Percentiles rank a stretch among this genome's conserved stretches.
phyloP scores from a whole-genome alignment of 2,329 filamentous ascomycete species.

The Xylariales sp. region DNA sequence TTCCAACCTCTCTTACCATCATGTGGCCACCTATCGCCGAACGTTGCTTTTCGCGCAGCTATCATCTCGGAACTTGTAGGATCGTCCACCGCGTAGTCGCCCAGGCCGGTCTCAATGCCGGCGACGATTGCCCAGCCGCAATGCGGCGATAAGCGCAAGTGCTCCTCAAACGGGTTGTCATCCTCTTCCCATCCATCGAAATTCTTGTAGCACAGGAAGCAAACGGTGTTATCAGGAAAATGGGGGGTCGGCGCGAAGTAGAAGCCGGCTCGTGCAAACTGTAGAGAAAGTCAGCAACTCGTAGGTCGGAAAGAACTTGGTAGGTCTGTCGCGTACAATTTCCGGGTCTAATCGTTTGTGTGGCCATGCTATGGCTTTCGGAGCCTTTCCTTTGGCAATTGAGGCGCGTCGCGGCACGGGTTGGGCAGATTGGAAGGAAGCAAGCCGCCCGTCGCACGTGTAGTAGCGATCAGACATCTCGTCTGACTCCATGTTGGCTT shows the following conservation, averaged over 20 bases:
- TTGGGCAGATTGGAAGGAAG: constrained; percentile 78
- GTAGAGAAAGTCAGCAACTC: constrained; percentile 34
- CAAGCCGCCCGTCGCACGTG: constrained; percentile 80
- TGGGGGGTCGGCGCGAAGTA: constrained; percentile 82
- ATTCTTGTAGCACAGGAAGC: constrained; percentile 85
- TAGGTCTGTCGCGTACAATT: constrained; percentile 61
- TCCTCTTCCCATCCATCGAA: constrained; percentile 92
- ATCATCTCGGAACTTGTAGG: constrained; percentile 78
- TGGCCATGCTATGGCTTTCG: constrained; percentile 78
- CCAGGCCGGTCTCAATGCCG: constrained; percentile 69
- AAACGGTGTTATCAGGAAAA: constrained; percentile 87
- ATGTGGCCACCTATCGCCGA: constrained; percentile 87
- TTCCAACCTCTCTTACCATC: constrained; percentile 89
- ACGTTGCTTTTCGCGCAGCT: constrained; percentile 84
- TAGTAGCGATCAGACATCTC: constrained; percentile 62
- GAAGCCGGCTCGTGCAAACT: constrained; percentile 93
- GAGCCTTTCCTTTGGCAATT: constrained; percentile 67
- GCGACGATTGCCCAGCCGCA: constrained; percentile 89
- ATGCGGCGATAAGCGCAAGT: constrained; percentile 81
- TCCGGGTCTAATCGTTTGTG: constrained; percentile 74
- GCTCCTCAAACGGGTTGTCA: constrained; percentile 86
- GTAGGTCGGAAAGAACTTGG: constrained; percentile 11
- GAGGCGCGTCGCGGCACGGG: constrained; percentile 77
- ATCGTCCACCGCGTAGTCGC: constrained; percentile 75
- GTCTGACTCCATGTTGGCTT: constrained; percentile 45